These are phyloP conservation scores for Emmonsia crescens DNA, from an alignment of 2,329 filamentous ascomycete species.

Conservation along the genomic window DNA sequence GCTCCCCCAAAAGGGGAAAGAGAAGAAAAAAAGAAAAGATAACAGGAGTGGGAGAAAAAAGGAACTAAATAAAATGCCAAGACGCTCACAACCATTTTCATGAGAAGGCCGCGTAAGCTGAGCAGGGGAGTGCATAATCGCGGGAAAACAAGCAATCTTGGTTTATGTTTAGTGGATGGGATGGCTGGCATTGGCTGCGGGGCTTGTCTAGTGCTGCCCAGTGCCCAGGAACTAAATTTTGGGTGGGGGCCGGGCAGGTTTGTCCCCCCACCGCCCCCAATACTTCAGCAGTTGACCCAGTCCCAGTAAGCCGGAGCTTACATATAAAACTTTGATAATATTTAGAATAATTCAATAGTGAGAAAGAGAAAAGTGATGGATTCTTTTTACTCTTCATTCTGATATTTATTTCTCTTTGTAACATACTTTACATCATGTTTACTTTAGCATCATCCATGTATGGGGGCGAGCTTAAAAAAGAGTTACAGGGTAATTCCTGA, in stretches of 20 bases:
- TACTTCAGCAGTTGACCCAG: not conserved
- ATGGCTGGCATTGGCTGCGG: not conserved
- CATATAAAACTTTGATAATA: not conserved
- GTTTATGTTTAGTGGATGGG: not conserved
- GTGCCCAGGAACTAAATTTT: not conserved
- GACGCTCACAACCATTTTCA: not conserved
- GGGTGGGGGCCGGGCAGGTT: not conserved
- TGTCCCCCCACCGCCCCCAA: not conserved
- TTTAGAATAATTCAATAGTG: not conserved
- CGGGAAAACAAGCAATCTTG: constrained; percentile 3
- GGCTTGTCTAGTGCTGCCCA: not conserved
- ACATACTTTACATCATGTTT: not conserved
- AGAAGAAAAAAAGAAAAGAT: not conserved
- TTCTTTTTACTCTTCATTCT: not conserved
- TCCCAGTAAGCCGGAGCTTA: not conserved
- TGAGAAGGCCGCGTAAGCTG: not conserved
- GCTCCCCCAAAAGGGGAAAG: not conserved
- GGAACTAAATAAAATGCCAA: not conserved
- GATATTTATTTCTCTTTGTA: no score
- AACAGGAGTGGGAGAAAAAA: not conserved
- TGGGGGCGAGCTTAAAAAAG: not conserved
- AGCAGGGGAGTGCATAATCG: not conserved
- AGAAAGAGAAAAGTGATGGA: not conserved
- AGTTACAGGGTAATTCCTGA: not conserved
- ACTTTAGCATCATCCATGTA: not conserved